Evolutionary conservation across 352 stramenopile genomes (phyloP), one percentile per base, ranked within the genome.

Genomic region (Phytophthora chlamydospora): DNA sequence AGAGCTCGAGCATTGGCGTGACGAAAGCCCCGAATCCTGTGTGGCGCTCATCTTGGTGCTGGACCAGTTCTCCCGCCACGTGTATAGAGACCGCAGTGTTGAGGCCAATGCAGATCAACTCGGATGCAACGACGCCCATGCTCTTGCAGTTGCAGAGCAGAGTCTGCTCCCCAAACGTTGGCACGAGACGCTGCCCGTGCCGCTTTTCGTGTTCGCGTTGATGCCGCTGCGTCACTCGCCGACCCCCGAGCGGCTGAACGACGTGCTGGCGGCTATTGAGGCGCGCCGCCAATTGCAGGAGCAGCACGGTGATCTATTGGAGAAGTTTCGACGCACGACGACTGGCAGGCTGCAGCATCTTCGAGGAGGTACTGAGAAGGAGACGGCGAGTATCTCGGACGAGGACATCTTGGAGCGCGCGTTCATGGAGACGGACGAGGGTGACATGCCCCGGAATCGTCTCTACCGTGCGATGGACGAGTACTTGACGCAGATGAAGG

Each of bases 151-250:
- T 46, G 71, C 78, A 24, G 63, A 79, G 40, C 61, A 80, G 50
- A 60, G 11, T 27, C 56, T 91, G 16, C 65, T 90, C 41, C 72
- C 48, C 5, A 72, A 66, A 3, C 35, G 48, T 21, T 93, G 76
- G 76, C 75, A 95, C 64, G 40, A 65, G 12, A 52, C 68, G n/a
- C 65, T 96, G 24, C 31, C 73, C 0, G 58, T 88, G 2, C 76
- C 75, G 3, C 59, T 71, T 29, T 91, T 90, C 53, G 81, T 94
- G 49, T 96, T 96, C 52, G 76, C 84, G 13, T 52, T 96, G 36
- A 96, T 97, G 87, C 90, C 89, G 29, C 66, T 96, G 33, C 87
- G 88, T 34, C 90, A 97, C 62, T 87, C 80, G 6, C 80, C 76
- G 6, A 90, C 85, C 14, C n/a, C 80, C 9, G 74, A 80, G 31